Evolutionary conservation across 2,329 filamentous ascomycete genomes (phyloP), one percentile per base, ranked within the genome.

Genomic region (Chrysoporthe cubensis): DNA sequence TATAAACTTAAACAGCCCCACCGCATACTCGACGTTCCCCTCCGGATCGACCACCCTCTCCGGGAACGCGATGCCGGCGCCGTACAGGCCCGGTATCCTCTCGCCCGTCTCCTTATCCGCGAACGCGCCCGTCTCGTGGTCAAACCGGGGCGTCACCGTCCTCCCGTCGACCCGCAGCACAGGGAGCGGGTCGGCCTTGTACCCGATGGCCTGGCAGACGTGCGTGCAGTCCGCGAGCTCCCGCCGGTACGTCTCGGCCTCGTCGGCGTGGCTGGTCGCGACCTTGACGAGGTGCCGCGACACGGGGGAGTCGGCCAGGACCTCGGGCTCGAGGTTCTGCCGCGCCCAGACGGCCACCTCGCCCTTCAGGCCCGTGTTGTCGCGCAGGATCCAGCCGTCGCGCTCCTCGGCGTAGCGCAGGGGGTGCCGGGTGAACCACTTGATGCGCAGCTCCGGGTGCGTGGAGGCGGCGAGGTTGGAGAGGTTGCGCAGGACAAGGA

Each of bases 1-100:
- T 87, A 90, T 89, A 71, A 90, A 90, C 76, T 90, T 90, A 74
- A 81, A 88, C 73, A 90, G 84, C 0, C 88, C 88, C 62, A 90
- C 88, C 0, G 86, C 85, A 72, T 83, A 80, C 76, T 90, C 87
- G 8, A 87, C 84, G 74, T 89, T 89, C 0, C 87, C 87, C 52
- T 83, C 77, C 0, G 87, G 88, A 78, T 90, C 88, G 9, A 82
- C 82, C 6, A 89, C 87, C 34, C 81, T 79, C 73, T 90, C 86
- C 0, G 88, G 88, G 72, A 85, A 90, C 0, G 87, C 88, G 71
- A 90, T 90, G 0, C 88, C 88, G 0, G 87, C 87, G 2, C 86
- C 88, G 73, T 84, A 87, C 21, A 90, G 72, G 0, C 86, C 86
- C 1, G 81, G 83, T 26, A 89, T 75, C 37, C 76, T 76, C 42